Percentiles rank a stretch among this genome's conserved stretches.
These are phyloP conservation scores for Arachis hypogaea DNA, from an alignment of 306 rosid species.

Conservation along the genomic window DNA sequence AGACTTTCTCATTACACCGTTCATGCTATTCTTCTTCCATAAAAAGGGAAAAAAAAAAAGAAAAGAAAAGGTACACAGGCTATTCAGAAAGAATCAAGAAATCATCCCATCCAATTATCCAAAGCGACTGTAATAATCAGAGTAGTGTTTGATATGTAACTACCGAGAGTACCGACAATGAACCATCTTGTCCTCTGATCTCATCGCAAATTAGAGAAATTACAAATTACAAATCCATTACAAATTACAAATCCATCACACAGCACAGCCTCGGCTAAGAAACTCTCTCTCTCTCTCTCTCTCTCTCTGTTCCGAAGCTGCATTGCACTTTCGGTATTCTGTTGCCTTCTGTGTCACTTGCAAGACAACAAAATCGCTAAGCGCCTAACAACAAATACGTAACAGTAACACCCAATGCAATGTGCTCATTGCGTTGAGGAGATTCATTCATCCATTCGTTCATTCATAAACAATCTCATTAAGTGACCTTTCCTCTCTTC, in stretches of 20 bases:
- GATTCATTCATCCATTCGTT: not conserved
- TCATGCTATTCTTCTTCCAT: too few relatives aligned
- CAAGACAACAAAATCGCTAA: not conserved
- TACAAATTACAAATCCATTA: not conserved
- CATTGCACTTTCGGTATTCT: slow-evolving; percentile 33
- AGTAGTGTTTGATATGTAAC: too few relatives aligned
- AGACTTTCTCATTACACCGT: too few relatives aligned
- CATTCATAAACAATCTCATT: not conserved
- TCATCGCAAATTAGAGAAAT: slow-evolving; percentile 13
- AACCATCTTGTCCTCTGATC: slow-evolving; percentile 9
- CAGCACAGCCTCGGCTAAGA: not conserved
- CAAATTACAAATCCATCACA: too few relatives aligned
- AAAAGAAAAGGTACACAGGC: too few relatives aligned
- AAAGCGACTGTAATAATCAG: too few relatives aligned
- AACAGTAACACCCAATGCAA: not conserved
- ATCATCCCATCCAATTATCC: too few relatives aligned
- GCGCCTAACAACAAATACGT: not conserved
- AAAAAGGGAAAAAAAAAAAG: too few relatives aligned
- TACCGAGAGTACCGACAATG: slow-evolving; percentile 10
- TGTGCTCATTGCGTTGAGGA: slow-evolving; percentile 10
- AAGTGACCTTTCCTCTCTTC: not conserved
- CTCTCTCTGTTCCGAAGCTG: slow-evolving; percentile 14
- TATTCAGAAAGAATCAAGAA: too few relatives aligned
- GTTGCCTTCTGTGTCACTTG: slow-evolving; percentile 10
- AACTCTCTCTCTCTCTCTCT: too few relatives aligned